These are phyloP conservation scores for Fraxinus albicans DNA, from an alignment of 305 asterid genomes.

Conservation along the genomic window DNA sequence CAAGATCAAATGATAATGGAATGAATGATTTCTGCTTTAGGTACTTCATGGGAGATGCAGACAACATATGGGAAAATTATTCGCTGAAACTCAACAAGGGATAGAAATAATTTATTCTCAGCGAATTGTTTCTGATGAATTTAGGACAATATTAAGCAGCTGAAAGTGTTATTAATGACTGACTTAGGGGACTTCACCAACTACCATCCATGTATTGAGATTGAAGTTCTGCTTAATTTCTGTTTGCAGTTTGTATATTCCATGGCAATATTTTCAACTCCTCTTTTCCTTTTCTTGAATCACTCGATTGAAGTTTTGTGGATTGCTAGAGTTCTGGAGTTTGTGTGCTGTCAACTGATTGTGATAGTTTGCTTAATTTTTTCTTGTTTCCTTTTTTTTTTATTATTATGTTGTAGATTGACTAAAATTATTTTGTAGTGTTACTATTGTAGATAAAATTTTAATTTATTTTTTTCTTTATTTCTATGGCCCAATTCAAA, in stretches of 20 bases:
- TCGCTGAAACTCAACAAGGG: slow-evolving; percentile 25
- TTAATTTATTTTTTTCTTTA: not conserved
- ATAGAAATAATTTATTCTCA: not conserved
- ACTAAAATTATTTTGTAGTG: not conserved
- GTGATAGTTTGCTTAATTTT: not conserved
- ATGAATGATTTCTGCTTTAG: slow-evolving; percentile 48
- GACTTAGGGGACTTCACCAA: not conserved
- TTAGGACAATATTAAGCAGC: not conserved
- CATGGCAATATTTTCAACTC: not conserved
- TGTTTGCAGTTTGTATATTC: not conserved
- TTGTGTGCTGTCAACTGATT: not conserved
- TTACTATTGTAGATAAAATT: no score
- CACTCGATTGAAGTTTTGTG: not conserved
- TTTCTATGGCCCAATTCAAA: not conserved
- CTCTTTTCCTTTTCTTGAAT: not conserved
- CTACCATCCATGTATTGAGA: not conserved
- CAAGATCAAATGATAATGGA: slow-evolving; percentile 27
- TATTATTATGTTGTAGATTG: not conserved
- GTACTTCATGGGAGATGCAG: slow-evolving; percentile 53
- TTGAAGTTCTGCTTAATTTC: not conserved
- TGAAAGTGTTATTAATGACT: slow-evolving; percentile 6
- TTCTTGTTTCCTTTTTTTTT: not conserved
- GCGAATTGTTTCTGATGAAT: not conserved
- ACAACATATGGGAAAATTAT: slow-evolving; percentile 41
- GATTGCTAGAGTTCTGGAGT: not conserved